A percentile compares a stretch with the other conserved stretches of the same genome.
Conservation (phyloP, 2,329 filamentous ascomycete species). For the Lasiodiplodia citricola region DNA sequence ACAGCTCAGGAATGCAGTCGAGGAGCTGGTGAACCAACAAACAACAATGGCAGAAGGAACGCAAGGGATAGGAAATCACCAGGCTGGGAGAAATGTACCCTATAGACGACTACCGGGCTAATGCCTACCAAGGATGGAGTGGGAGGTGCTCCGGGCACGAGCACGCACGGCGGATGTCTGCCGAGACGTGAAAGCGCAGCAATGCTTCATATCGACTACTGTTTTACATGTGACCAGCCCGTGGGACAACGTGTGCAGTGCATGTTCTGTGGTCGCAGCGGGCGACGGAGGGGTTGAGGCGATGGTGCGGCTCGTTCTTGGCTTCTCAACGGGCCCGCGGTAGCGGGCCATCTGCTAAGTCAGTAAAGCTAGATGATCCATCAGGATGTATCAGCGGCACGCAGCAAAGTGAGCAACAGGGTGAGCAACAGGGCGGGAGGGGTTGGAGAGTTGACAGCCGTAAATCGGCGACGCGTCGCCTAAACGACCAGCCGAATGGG, state of each 20-base stretch:
- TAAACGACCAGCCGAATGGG: not conserved
- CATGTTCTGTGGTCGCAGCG: not conserved
- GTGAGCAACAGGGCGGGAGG: conserved; percentile 10
- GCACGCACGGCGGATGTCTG: not conserved
- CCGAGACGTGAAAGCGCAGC: not conserved
- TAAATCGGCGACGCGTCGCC: conserved; percentile 10
- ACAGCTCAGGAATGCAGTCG: conserved; percentile 19
- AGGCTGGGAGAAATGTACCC: conserved; percentile 19
- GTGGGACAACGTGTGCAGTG: not conserved
- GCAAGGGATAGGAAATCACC: conserved; percentile 20
- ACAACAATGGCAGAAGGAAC: conserved; percentile 19
- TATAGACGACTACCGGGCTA: not conserved
- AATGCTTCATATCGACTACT: not conserved
- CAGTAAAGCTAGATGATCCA: not conserved
- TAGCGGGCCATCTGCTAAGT: not conserved
- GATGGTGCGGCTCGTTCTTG: not conserved
- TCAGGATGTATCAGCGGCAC: not conserved
- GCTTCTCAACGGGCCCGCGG: conserved; percentile 2
- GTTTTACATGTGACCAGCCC: not conserved
- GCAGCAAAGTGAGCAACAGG: not conserved
- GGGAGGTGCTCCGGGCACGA: not conserved
- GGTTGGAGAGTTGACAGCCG: conserved; percentile 8
- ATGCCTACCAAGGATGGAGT: not conserved
- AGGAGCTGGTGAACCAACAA: conserved; percentile 1
- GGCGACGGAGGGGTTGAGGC: not conserved